A percentile compares a stretch with the other conserved stretches of the same genome.
phyloP scores from a whole-genome alignment of 83 land plant genomes.

The Diphasiastrum complanatum region DNA sequence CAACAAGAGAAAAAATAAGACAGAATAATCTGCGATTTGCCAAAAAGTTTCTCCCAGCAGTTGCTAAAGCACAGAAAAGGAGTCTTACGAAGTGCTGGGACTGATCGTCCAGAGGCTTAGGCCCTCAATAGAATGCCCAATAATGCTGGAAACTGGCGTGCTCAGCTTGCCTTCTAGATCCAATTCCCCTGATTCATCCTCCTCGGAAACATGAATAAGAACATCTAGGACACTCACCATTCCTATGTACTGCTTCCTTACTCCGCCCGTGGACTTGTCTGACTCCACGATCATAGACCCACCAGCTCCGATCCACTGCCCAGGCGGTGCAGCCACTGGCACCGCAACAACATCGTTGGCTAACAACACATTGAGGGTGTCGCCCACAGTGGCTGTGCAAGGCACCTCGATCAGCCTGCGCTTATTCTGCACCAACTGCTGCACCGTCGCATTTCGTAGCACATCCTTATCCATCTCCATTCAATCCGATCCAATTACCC shows the following conservation, averaged over 20 bases:
- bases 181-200: conserved; percentile 12
- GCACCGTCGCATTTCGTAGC: conserved; percentile 24
- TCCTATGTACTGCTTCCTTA: conserved; percentile 91
- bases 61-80: no score
- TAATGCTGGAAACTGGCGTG: conserved; percentile 60
- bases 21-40: no score
- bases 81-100: conserved; percentile 61
- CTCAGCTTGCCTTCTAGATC: conserved; percentile 32
- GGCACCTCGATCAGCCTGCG: conserved; percentile 87
- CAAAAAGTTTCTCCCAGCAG: no score
- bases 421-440: conserved; percentile 47
- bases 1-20: no score
- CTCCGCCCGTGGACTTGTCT: conserved; percentile 59
- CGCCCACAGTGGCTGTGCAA: conserved; percentile 62
- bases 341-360: conserved; percentile 73
- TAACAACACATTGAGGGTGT: conserved; percentile 61
- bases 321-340: conserved; percentile 96
- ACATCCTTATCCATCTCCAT: no score
- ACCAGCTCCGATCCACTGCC: conserved; percentile 92
- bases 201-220: conserved; percentile 59
- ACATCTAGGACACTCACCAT: conserved; percentile 88
- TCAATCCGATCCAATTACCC: no score
- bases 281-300: conserved; percentile 86
- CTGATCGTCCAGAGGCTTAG: conserved; percentile 83
- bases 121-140: conserved; percentile 76